Base-by-base conservation (phyloP, 2,329 filamentous ascomycete genomes). In the Alternaria brassicae region DNA sequence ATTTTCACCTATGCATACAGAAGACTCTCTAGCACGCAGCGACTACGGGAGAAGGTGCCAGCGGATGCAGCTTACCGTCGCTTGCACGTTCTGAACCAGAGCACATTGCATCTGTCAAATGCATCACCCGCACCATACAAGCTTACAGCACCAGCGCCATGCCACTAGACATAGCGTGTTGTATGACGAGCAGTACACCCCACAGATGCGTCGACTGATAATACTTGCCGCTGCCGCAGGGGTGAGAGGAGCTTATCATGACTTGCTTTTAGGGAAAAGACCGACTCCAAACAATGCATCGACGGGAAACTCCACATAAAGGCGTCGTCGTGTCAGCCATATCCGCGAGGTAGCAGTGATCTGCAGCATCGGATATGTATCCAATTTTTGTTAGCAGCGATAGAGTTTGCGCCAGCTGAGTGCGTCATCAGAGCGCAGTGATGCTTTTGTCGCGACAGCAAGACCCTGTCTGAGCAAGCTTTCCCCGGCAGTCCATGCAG, bases 331-430 rank as follows among this genome's bases (percentile, higher is more conserved):
- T 62, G 55, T 62, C 72, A 76, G 74, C 73, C 72, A 65, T 72
- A 72, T 66, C 72, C 72, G 72, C 65, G 58, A 65, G 63, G 60
- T 60, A 56, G 65, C 57, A 71, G 71, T 68, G 73, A 77, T 77
- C 74, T 40, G 62, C 53, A 65, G 61, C 61, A 55, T 66, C 65
- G 66, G 63, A 63, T 65, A 62, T 59, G 53, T 56, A 56, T 51
- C 44, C 49, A 59, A 39, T 44, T 41, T 48, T 51, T 49, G 36
- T 53, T 47, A 48, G 54, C 30, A 58, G 50, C 52, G 48, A 60
- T 60, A 56, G 45, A 60, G 56, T 54, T 61, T 23, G 49, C 53
- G 57, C 61, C 58, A 55, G 49, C 52, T 44, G 50, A 50, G 41
- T 53, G 47, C 45, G 61, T 60, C 52, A 55, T 62, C 48, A 19